Evolutionary conservation across 306 rosid species (phyloP), one percentile per base, ranked within the genome.

Genomic region (Quercus alba): DNA sequence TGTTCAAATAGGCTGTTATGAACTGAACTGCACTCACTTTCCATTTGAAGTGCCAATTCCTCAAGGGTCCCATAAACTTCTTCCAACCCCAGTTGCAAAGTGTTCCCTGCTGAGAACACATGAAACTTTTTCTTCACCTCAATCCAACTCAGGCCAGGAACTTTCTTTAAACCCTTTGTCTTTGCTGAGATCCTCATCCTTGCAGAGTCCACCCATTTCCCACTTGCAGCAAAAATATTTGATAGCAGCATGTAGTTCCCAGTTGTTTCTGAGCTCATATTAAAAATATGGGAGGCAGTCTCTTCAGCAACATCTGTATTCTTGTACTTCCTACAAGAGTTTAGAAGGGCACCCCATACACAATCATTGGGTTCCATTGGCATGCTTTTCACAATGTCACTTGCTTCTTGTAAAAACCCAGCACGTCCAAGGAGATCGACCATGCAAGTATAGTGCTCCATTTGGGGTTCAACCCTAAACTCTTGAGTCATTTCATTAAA

Each of bases 151-250:
- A 84, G 90, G 23, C 97, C 94, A 12, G 91, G 84, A 74, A 80
- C 82, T 81, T 91, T 92, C 87, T 85, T 91, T 4, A 88, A 77
- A 35, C 97, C 97, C 70, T 89, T 87, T 82, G 81, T 49, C 84
- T 87, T 94, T 31, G 92, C 90, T n/a, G 86, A 91, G 76, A 87
- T 73, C 82, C 97, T 89, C 79, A 91, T 88, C 85, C 82, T 87
- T n/a, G 94, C 93, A 4, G 94, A 91, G 33, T 94, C 97, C 66
- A 91, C 89, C 98, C 98, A 92, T 84, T 86, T 88, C 76, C 94
- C 92, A 68, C 83, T 80, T 17, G 88, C 93, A 49, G 98, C 94
- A 83, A 89, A 92, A 55, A 94, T 87, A 81, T 90, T 91, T 17
- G 97, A 92, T 54, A 92, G 83, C 78, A 92, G 87, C 97, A 93